phyloP scores from a whole-genome alignment of 108 stramenopile species.

The Parietichytrium sp. region DNA sequence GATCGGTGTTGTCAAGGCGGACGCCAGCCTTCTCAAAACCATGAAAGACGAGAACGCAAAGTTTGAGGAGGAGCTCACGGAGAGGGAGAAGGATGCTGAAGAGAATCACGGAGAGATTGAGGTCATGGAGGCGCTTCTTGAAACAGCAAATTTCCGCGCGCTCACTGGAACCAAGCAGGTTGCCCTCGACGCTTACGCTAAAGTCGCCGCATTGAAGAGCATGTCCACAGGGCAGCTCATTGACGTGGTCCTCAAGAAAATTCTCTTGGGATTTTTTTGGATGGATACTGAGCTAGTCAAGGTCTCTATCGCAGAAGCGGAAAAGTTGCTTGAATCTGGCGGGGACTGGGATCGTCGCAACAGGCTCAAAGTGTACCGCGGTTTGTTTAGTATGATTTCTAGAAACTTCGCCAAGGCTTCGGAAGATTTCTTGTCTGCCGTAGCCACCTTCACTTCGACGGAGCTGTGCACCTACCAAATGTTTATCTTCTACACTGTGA shows the following conservation, averaged over 20 bases:
- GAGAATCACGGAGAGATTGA: conserved; percentile 95
- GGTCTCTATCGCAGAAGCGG: conserved; percentile 58
- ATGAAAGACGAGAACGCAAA: conserved; percentile 44
- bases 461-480: conserved; percentile 88
- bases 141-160: conserved; percentile 71
- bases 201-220: conserved; percentile 77
- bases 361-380: conserved; percentile 90
- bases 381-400: conserved; percentile 68
- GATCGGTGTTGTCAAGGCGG: conserved; percentile 30
- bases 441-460: conserved; percentile 91
- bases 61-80: conserved; percentile 31
- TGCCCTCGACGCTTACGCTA: conserved; percentile 77
- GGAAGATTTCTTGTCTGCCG: conserved; percentile 78
- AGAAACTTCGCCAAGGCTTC: conserved; percentile 82
- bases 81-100: conserved; percentile 66
- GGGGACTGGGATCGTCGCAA: conserved; percentile 99
- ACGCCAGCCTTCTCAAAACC: neutral
- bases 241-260: conserved; percentile 85
- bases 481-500: conserved; percentile 83
- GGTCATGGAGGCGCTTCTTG: conserved; percentile 84
- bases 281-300: conserved; percentile 64
- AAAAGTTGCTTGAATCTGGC: conserved; percentile 68
- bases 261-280: conserved; percentile 80
- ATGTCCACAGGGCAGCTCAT: conserved; percentile 90
- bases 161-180: conserved; percentile 53